phyloP scores from a whole-genome alignment of 169 alveolate species.

The Plasmodium gallinaceum region DNA sequence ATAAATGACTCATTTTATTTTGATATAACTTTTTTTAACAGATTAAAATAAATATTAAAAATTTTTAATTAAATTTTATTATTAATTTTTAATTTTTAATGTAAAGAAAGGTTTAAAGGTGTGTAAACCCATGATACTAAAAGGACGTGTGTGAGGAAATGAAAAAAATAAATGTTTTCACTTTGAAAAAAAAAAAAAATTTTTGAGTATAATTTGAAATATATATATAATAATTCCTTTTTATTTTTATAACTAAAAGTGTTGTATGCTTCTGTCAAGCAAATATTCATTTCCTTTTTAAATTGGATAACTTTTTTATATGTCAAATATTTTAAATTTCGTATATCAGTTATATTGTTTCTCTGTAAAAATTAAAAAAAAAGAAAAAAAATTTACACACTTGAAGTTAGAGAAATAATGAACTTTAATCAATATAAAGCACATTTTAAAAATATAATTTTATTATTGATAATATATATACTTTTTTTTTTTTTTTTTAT shows the following conservation, averaged over 20 bases:
- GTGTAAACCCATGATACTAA: conserved; percentile 75
- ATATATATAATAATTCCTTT: conserved; percentile 61
- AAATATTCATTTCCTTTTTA: conserved; percentile 58
- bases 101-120: conserved; percentile 19
- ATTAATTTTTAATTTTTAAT: background rate
- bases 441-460: no score
- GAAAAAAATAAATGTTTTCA: conserved; percentile 62
- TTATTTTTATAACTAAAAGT: conserved; percentile 66
- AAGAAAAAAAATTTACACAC: background rate
- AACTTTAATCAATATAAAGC: no score
- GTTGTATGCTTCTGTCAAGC: conserved; percentile 67
- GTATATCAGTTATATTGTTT: conserved; percentile 59
- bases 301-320: conserved; percentile 54
- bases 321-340: conserved; percentile 49
- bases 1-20: no score
- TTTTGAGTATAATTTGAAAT: conserved; percentile 65
- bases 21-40: no score
- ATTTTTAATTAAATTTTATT: no score
- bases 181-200: conserved; percentile 63
- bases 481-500: background rate
- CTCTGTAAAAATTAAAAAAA: conserved; percentile 15
- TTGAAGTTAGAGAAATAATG: no score
- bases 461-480: no score
- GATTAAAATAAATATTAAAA: no score
- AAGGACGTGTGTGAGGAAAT: conserved; percentile 60